Conservation (phyloP, 129 eudicot species). For the Flaveria brownii region DNA sequence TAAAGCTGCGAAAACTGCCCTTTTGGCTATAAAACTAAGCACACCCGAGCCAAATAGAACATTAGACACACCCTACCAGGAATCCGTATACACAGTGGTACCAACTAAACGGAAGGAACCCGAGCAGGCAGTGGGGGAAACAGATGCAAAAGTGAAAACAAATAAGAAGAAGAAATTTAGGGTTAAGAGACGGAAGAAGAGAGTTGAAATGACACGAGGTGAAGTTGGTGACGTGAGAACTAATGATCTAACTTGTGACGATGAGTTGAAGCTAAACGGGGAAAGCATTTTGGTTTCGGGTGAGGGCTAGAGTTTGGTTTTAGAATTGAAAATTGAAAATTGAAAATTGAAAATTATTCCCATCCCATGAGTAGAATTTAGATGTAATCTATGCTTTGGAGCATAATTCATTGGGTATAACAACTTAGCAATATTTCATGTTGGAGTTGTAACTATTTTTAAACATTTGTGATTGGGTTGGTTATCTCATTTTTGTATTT, state of each 20-base stretch:
- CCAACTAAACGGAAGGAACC: constrained; percentile 63
- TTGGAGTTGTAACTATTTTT: not conserved
- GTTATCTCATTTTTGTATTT: not conserved
- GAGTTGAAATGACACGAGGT: not conserved
- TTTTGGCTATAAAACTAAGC: constrained; percentile 65
- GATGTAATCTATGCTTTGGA: constrained; percentile 13
- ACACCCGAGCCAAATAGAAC: constrained; percentile 23
- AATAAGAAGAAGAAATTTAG: constrained; percentile 29
- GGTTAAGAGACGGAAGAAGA: constrained; percentile 30
- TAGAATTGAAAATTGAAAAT: not conserved
- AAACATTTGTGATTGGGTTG: constrained; percentile 5
- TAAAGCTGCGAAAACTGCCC: constrained; percentile 84
- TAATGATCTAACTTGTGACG: constrained; percentile 6
- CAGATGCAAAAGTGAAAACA: constrained; percentile 20
- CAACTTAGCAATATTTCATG: not conserved
- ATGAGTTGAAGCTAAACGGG: not conserved
- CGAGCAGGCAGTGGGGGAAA: constrained; percentile 31
- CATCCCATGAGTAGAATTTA: constrained; percentile 10
- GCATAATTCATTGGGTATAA: constrained; percentile 28
- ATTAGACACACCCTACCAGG: constrained; percentile 20
- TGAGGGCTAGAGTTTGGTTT: constrained; percentile 13
- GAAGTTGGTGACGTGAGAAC: constrained; percentile 21
- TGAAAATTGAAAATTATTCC: not conserved
- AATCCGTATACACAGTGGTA: constrained; percentile 62
- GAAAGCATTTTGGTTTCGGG: constrained; percentile 8